Conservation (phyloP, 2,329 filamentous ascomycete genomes). For the Allantophomopsis lycopodina region DNA sequence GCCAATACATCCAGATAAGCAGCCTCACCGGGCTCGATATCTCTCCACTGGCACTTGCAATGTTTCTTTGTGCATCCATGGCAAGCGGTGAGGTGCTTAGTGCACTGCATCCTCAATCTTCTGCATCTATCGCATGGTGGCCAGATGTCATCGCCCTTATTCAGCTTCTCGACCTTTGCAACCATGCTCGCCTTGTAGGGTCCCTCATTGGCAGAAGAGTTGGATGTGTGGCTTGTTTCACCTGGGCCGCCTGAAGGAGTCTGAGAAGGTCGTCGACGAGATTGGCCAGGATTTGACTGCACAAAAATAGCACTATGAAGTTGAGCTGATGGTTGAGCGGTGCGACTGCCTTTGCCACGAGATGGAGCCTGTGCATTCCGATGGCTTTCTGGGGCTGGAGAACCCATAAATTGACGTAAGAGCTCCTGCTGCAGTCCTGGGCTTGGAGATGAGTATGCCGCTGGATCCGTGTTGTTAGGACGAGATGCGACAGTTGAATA, state of each 20-base stretch:
- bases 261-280: constrained; percentile 9
- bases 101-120: constrained; percentile 64
- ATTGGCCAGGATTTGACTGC: too few species aligned
- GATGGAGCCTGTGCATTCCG: neutral
- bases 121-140: constrained; percentile 79
- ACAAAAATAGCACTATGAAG: too few species aligned
- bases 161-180: constrained; percentile 60
- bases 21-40: constrained; percentile 59
- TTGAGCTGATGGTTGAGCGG: constrained; percentile 2
- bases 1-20: constrained; percentile 3
- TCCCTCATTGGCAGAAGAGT: constrained; percentile 9
- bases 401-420: constrained; percentile 33
- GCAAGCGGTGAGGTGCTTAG: constrained; percentile 79
- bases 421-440: constrained; percentile 37
- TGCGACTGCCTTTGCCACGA: neutral
- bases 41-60: constrained; percentile 76
- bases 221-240: constrained; percentile 1
- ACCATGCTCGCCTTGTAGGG: constrained; percentile 51
- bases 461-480: constrained; percentile 4
- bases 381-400: constrained; percentile 8
- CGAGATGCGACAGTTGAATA: neutral
- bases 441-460: constrained; percentile 18
- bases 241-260: neutral
- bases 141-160: constrained; percentile 60
- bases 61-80: constrained; percentile 84